phyloP scores from a whole-genome alignment of 768 basidiomycete genomes.

The Cantharellus cinnabarinus region DNA sequence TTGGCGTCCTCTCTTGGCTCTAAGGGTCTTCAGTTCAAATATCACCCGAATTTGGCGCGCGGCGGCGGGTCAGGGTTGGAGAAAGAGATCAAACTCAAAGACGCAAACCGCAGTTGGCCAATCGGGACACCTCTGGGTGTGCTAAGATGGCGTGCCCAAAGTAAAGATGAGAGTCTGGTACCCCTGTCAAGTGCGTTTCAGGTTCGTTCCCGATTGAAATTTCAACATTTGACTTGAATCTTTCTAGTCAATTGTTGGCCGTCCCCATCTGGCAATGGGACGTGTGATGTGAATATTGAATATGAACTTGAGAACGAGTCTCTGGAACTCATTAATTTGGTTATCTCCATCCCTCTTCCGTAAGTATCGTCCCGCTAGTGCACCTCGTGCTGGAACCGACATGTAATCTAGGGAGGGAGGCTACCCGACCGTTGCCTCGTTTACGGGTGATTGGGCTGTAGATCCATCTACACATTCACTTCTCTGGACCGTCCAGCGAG shows the following conservation, averaged over 20 bases:
- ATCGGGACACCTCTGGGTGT: slow-evolving; percentile 74
- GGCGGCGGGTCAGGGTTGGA: slow-evolving; percentile 11
- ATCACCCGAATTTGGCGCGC: slow-evolving; percentile 73
- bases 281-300: slow-evolving; percentile 86
- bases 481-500: slow-evolving; percentile 60
- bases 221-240: slow-evolving; percentile 1
- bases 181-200: slow-evolving; percentile 56
- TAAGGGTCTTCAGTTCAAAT: slow-evolving; percentile 75
- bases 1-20: slow-evolving; percentile 32
- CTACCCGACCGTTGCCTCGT: slow-evolving; percentile 58
- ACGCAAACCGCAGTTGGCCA: slow-evolving; percentile 64
- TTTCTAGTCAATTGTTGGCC: slow-evolving; percentile 88
- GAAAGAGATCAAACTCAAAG: slow-evolving; percentile 66
- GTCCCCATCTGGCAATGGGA: slow-evolving; percentile 76
- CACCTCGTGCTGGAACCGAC: neutral
- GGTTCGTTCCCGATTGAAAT: neutral
- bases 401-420: slow-evolving; percentile 39
- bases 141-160: slow-evolving; percentile 78
- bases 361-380: slow-evolving; percentile 22
- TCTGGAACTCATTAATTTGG: slow-evolving; percentile 62
- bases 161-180: slow-evolving; percentile 78
- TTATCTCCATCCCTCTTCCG: slow-evolving; percentile 87
- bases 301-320: slow-evolving; percentile 84
- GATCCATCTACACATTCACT: slow-evolving; percentile 63
- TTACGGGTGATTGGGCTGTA: slow-evolving; percentile 62